A percentile compares a stretch with the other conserved stretches of the same genome.
phyloP scores from a whole-genome alignment of 768 basidiomycete genomes.

The Russula ochroleuca region DNA sequence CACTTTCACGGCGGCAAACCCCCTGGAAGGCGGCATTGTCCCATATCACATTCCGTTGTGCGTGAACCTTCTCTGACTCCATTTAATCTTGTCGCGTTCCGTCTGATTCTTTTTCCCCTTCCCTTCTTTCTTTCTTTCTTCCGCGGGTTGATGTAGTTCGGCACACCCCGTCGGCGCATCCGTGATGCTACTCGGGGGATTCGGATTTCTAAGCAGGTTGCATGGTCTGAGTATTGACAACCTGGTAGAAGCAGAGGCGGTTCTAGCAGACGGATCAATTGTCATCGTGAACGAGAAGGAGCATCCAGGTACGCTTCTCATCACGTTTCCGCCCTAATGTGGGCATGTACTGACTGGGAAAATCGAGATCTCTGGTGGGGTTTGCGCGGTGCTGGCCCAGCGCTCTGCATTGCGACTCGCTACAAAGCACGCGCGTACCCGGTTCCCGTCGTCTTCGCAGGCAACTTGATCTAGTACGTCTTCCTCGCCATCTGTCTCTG shows the following conservation, averaged over 20 bases:
- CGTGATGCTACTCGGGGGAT: constrained; percentile 81
- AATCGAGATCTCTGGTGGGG: constrained; percentile 81
- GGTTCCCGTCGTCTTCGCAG: constrained; percentile 86
- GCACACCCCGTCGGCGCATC: constrained; percentile 78
- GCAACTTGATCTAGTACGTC: constrained; percentile 86
- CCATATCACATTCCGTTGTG: constrained; percentile 68
- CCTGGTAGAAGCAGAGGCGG: constrained; percentile 87
- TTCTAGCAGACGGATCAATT: constrained; percentile 85
- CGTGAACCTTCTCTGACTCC: background rate
- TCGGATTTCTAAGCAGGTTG: constrained; percentile 80
- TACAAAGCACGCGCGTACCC: constrained; percentile 88
- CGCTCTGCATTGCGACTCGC: constrained; percentile 81
- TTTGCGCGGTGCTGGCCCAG: constrained; percentile 75
- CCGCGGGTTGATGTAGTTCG: constrained; percentile 42
- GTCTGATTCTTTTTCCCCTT: constrained; percentile 5
- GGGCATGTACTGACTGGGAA: constrained; percentile 12
- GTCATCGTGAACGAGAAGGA: constrained; percentile 70
- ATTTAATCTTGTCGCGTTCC: constrained; percentile 8
- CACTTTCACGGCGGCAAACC: constrained; percentile 62
- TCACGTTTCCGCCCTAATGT: background rate
- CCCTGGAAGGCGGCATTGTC: constrained; percentile 58
- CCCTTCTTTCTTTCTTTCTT: constrained; percentile 1
- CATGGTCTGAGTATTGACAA: constrained; percentile 87
- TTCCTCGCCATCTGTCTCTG: constrained; percentile 3
- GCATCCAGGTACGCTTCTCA: constrained; percentile 50